Evolutionary conservation across 2,329 filamentous ascomycete genomes (phyloP), one percentile per base, ranked within the genome.

Genomic region (Exophiala spinifera): DNA sequence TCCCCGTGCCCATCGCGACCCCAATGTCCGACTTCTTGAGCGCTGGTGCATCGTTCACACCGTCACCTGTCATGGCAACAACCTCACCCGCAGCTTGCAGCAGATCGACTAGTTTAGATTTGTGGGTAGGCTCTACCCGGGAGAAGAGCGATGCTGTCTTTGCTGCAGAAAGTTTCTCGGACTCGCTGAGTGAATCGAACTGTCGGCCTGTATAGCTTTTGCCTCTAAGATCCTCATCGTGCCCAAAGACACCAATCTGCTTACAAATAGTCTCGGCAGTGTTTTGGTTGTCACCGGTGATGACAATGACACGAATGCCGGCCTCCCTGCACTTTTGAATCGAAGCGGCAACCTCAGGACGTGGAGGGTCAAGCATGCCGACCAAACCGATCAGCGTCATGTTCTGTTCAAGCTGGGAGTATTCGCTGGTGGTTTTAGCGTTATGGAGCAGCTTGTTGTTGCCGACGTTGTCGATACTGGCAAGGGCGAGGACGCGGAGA

Each of bases 21-120:
- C 94, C 94, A 74, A 99, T 99, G 69, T 99, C 94, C 34, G 94
- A 89, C 78, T 96, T 97, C 82, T 99, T 99, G 67, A 99, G 79
- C 14, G 94, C 94, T 44, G 94, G 94, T 3, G 94, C 94, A 72
- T 99, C 94, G 68, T 99, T 99, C 72, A 99, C 94, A 73, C 94
- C 94, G 68, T 99, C 94, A 67, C 94, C 94, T 63, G 94, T 99
- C 94, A 99, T 99, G 63, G 94, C 94, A 60, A 99, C 95, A 40
- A 99, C 94, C 70, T 99, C 90, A 57, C 89, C 89, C 47, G 89
- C 79, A 55, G 89, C 90, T 72, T 99, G 95, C 43, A 99, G 87
- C 42, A 99, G 85, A 70, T 99, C 94, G 45, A 99, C 92, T 43
- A 99, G 84, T 74, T 90, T 94, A n/a, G 89, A 95, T 81, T 99